Percentiles rank a stretch among this genome's conserved stretches.
Evolutionary conservation across 495 filamentous ascomycete genomes (phyloP).

Genomic region (Durotheca rogersii): DNA sequence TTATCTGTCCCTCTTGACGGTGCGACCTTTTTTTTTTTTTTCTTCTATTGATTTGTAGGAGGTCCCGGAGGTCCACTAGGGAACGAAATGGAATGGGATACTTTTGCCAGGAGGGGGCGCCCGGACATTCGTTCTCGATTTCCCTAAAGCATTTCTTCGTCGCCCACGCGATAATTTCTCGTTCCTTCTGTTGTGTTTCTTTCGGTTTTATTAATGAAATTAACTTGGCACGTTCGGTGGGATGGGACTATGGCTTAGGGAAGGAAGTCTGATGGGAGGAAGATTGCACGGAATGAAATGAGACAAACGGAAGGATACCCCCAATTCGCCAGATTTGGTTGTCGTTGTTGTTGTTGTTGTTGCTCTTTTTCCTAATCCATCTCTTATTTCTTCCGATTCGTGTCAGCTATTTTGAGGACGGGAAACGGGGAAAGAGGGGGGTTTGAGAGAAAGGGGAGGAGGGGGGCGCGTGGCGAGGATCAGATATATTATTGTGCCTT

Average conservation of each 20-base stretch:
- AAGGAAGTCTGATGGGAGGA: constrained; percentile 31
- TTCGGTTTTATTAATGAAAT: constrained; percentile 21
- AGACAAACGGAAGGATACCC: constrained; percentile 40
- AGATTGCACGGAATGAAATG: constrained; percentile 41
- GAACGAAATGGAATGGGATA: too few species aligned
- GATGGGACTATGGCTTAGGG: constrained; percentile 24
- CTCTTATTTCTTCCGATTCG: too few species aligned
- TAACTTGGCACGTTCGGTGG: constrained; percentile 28
- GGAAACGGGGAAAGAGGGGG: constrained; percentile 16
- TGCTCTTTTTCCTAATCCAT: constrained; percentile 14
- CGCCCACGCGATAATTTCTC: constrained; percentile 36
- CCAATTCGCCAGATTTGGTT: constrained; percentile 34
- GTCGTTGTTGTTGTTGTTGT: constrained; percentile 13
- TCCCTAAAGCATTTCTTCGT: constrained; percentile 37
- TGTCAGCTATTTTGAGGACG: constrained; percentile 35
- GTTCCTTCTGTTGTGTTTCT: constrained; percentile 11
- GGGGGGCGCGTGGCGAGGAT: too few species aligned
- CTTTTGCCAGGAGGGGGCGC: constrained; percentile 35
- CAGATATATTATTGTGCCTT: too few species aligned
- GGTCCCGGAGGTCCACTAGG: constrained; percentile 19
- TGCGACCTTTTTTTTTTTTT: constrained; percentile 15
- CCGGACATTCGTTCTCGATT: constrained; percentile 39
- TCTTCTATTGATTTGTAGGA: constrained; percentile 18
- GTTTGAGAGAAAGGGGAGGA: too few species aligned
- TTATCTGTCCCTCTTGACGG: too few species aligned